phyloP scores from a whole-genome alignment of 2,329 filamentous ascomycete genomes.

The Alternaria dauci region DNA sequence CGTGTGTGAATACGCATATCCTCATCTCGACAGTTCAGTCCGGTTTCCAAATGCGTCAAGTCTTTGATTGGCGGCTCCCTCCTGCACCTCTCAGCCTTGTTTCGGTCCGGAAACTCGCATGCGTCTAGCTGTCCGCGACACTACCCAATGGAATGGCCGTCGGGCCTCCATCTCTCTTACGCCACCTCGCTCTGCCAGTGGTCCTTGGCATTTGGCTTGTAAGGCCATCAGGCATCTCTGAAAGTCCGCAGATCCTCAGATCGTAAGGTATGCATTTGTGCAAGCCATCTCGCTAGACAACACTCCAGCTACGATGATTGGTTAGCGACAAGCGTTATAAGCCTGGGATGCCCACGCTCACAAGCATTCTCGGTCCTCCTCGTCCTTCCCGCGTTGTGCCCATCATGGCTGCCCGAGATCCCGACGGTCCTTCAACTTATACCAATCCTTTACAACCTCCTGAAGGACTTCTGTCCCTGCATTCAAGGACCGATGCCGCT shows the following conservation, averaged over 20 bases:
- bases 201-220: constrained; percentile 1
- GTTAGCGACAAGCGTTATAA: background rate
- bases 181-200: background rate
- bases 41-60: background rate
- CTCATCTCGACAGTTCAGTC: background rate
- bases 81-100: background rate
- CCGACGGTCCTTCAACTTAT: background rate
- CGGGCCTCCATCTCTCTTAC: background rate
- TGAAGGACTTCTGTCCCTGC: background rate
- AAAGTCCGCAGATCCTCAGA: constrained; percentile 18
- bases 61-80: background rate
- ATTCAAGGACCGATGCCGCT: background rate
- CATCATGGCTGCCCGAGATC: background rate
- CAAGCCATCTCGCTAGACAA: constrained; percentile 18
- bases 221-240: constrained; percentile 15
- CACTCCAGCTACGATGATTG: background rate
- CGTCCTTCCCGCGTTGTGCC: background rate
- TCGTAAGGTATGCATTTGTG: constrained; percentile 11
- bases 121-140: background rate
- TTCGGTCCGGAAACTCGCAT: background rate
- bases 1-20: background rate
- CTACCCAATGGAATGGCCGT: background rate
- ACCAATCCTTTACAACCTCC: background rate
- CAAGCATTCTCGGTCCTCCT: background rate
- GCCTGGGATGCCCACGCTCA: background rate